Percentiles rank a stretch among this genome's conserved stretches.
phyloP scores from a whole-genome alignment of 306 rosid genomes.

The Citrullus colocynthis region DNA sequence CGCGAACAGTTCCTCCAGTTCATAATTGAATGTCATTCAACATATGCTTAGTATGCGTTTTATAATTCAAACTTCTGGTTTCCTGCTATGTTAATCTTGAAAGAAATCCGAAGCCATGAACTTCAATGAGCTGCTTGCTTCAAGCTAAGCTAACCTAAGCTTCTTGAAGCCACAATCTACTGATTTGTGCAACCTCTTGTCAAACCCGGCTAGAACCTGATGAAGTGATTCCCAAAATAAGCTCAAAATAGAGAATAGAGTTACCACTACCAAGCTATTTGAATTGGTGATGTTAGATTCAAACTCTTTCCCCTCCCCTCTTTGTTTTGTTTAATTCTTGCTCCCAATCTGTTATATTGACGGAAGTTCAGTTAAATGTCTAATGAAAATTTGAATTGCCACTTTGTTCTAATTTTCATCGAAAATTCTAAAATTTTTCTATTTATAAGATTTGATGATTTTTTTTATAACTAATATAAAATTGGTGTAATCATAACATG shows the following conservation, averaged over 20 bases:
- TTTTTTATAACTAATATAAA: no score
- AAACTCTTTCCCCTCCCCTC: neutral
- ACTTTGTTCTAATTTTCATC: no score
- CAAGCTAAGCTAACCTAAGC: neutral
- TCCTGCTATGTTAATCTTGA: neutral
- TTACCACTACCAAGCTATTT: neutral
- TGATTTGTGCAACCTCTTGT: neutral
- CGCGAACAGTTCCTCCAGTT: neutral
- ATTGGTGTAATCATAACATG: no score
- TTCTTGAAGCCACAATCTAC: neutral
- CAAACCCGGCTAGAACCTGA: neutral
- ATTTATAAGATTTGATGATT: no score
- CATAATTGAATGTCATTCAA: neutral
- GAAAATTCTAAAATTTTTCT: no score
- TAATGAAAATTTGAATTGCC: no score
- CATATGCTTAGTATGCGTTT: neutral
- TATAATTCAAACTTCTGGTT: neutral
- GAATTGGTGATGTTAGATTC: neutral
- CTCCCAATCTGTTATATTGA: neutral
- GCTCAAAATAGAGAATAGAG: neutral
- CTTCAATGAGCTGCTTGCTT: neutral
- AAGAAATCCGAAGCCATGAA: neutral
- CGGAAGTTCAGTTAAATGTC: neutral
- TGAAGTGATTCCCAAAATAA: neutral
- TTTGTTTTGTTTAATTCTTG: neutral